Evolutionary conservation across 1,284 basidiomycete species (phyloP).

Genomic region (Schizophyllum commune): DNA sequence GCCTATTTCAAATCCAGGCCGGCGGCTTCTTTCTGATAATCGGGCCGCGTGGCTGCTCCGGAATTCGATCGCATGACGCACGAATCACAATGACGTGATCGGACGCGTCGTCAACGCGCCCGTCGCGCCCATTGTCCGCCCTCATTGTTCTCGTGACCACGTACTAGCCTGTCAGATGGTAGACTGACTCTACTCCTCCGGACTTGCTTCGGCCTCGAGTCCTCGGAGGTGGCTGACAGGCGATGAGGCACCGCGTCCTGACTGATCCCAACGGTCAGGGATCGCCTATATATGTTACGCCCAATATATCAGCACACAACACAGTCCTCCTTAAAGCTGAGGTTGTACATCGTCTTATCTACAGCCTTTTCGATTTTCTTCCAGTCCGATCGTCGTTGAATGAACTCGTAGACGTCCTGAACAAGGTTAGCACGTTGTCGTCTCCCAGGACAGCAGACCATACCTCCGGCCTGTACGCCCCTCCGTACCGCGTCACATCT

Average conservation of each 20-base stretch:
- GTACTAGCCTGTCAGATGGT: not conserved
- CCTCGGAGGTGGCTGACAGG: not conserved
- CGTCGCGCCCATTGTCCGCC: not conserved
- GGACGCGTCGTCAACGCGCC: not conserved
- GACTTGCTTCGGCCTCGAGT: not conserved
- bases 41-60: not conserved
- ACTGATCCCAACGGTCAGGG: not conserved
- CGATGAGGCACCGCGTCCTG: not conserved
- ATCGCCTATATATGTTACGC: not conserved
- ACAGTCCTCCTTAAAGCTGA: slow-evolving; percentile 90
- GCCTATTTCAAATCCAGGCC: not conserved
- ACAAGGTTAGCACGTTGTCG: not conserved
- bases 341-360: slow-evolving; percentile 92
- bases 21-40: not conserved
- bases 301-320: slow-evolving; percentile 28
- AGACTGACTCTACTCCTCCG: not conserved
- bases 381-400: slow-evolving; percentile 90
- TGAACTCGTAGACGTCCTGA: slow-evolving; percentile 89
- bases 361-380: slow-evolving; percentile 94
- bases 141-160: not conserved
- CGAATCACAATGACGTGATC: not conserved
- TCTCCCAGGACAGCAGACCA: slow-evolving; percentile 13
- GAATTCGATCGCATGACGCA: not conserved
- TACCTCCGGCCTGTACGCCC: slow-evolving; percentile 87
- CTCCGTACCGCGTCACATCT: slow-evolving; percentile 91